A percentile compares a stretch with the other conserved stretches of the same genome.
These are phyloP conservation scores for Termitomyces sp. DNA, from an alignment of 768 basidiomycete genomes.

Conservation along the genomic window DNA sequence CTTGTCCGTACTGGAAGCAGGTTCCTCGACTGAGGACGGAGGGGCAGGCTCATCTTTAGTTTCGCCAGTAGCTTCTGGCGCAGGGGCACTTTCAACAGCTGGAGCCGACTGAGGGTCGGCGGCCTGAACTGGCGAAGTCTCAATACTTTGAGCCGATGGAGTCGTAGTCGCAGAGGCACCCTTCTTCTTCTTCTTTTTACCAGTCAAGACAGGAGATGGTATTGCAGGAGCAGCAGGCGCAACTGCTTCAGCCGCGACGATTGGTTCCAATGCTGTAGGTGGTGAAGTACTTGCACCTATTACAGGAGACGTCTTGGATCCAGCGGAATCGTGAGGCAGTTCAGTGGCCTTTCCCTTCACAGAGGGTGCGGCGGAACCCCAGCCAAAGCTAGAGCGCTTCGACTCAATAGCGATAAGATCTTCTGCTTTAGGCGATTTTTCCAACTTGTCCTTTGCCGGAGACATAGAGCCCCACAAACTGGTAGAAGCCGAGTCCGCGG, in stretches of 20 bases:
- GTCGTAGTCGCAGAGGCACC: conserved; percentile 7
- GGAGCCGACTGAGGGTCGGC: conserved; percentile 6
- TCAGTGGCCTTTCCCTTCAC: conserved; percentile 2
- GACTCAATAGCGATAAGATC: conserved; percentile 6
- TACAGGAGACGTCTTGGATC: conserved; percentile 14
- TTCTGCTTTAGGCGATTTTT: conserved; percentile 13
- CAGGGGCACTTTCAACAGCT: background rate
- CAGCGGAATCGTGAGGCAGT: background rate
- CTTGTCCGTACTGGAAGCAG: conserved; percentile 1
- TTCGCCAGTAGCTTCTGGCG: background rate
- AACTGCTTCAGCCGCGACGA: conserved; percentile 7
- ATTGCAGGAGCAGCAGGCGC: conserved; percentile 1
- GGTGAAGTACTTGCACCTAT: conserved; percentile 11
- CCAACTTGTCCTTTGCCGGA: conserved; percentile 7
- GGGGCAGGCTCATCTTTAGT: conserved; percentile 17
- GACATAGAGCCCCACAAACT: conserved; percentile 3
- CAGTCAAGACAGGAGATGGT: background rate
- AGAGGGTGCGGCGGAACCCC: conserved; percentile 5
- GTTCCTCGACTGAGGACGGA: background rate
- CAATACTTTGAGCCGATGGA: conserved; percentile 8
- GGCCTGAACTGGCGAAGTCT: conserved; percentile 1
- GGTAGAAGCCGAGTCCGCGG: conserved; percentile 1
- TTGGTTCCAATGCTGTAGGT: conserved; percentile 9
- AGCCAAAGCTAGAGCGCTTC: conserved; percentile 4
- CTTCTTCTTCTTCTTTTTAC: conserved; percentile 12